A percentile compares a stretch with the other conserved stretches of the same genome.
Evolutionary conservation across 2,329 filamentous ascomycete genomes (phyloP).

Genomic region (Alternaria metachromatica): DNA sequence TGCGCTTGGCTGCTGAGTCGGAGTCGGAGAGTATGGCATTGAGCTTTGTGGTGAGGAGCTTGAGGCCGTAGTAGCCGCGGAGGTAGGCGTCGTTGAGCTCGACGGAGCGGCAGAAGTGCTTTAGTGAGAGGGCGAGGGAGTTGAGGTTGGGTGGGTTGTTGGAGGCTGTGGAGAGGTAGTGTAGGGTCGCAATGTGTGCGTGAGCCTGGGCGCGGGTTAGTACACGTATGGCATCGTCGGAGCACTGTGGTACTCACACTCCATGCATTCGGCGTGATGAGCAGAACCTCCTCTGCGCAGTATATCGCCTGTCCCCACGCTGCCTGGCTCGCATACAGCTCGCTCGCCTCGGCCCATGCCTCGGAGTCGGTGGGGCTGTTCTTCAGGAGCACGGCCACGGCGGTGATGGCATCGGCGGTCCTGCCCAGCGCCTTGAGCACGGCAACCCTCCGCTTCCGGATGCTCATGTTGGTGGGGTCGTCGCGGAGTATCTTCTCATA

Average conservation of each 20-base stretch:
- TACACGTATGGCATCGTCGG: neutral
- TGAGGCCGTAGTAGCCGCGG: constrained; percentile 90
- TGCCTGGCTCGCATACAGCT: constrained; percentile 82
- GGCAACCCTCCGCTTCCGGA: constrained; percentile 83
- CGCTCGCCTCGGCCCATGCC: constrained; percentile 89
- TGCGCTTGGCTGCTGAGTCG: constrained; percentile 30
- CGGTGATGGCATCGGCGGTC: constrained; percentile 73
- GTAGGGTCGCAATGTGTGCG: constrained; percentile 82
- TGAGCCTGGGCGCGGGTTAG: constrained; percentile 68
- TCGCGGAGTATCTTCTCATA: constrained; percentile 79
- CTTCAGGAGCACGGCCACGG: constrained; percentile 77
- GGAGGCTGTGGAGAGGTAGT: constrained; percentile 68
- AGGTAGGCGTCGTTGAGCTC: constrained; percentile 94
- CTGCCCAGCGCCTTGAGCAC: constrained; percentile 77
- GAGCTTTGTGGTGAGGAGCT: constrained; percentile 65
- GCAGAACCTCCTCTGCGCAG: constrained; percentile 86
- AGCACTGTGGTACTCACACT: constrained; percentile 68
- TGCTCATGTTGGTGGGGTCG: constrained; percentile 80
- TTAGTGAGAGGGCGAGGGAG: constrained; percentile 72
- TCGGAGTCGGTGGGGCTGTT: constrained; percentile 89
- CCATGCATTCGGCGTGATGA: constrained; percentile 91
- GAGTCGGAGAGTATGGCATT: constrained; percentile 41
- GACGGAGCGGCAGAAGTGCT: constrained; percentile 86
- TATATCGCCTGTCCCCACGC: constrained; percentile 84
- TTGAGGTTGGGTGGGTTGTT: constrained; percentile 39